These are phyloP conservation scores for Botryotinia calthae DNA, from an alignment of 2,329 filamentous ascomycete species.

Conservation along the genomic window DNA sequence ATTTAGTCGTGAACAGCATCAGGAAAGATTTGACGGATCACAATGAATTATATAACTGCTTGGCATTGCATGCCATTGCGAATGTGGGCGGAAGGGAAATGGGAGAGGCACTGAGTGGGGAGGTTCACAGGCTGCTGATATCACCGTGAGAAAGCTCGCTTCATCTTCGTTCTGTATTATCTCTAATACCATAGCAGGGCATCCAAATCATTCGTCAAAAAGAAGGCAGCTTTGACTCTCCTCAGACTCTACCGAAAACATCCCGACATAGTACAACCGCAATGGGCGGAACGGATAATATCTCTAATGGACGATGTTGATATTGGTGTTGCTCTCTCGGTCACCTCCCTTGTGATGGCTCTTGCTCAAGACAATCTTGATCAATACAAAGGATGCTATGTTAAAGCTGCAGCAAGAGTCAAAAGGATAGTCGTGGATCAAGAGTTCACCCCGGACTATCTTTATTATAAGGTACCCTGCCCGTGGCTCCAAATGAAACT, in stretches of 20 bases:
- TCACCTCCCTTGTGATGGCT: constrained; percentile 93
- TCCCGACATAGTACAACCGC: constrained; percentile 87
- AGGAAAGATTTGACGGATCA: constrained; percentile 91
- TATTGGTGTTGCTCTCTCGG: constrained; percentile 89
- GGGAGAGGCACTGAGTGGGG: constrained; percentile 86
- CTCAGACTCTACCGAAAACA: constrained; percentile 93
- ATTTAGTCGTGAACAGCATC: constrained; percentile 97
- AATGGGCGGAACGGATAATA: constrained; percentile 97
- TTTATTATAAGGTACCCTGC: constrained; percentile 99
- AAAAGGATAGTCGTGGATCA: constrained; percentile 89
- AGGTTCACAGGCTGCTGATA: constrained; percentile 91
- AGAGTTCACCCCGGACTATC: constrained; percentile 85
- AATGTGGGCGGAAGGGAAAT: constrained; percentile 97
- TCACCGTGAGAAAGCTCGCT: constrained; percentile 70
- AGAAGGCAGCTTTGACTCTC: constrained; percentile 93
- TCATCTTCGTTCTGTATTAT: background rate
- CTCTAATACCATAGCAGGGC: constrained; percentile 46
- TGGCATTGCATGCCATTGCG: constrained; percentile 94
- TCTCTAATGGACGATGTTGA: constrained; percentile 98
- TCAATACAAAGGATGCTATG: constrained; percentile 89
- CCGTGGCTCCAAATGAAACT: constrained; percentile 98
- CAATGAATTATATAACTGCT: constrained; percentile 96
- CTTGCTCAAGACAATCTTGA: constrained; percentile 92
- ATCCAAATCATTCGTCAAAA: constrained; percentile 98
- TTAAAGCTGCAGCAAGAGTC: constrained; percentile 85